Base-by-base conservation (phyloP, 1,284 basidiomycete genomes). In the Microbotryum violaceum region DNA sequence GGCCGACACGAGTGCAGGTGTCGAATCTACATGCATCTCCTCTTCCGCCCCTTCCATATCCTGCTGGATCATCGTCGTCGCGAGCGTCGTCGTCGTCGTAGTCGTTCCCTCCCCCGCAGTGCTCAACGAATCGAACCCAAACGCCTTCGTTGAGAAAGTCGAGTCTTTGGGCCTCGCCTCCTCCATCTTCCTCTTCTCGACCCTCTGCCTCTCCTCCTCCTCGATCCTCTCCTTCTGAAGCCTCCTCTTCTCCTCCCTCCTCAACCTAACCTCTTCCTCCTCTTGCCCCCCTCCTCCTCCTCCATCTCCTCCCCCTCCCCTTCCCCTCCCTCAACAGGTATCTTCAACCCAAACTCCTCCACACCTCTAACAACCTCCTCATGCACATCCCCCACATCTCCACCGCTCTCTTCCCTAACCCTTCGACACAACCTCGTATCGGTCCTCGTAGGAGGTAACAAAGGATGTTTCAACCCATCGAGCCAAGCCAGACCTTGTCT, bases 401-500 rank as follows among this genome's bases (percentile, higher is more conserved):
- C 23, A 8, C 53, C 49, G 59, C 59, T 63, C 4, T 63, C 66
- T 21, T 54, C 47, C 1, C 46, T 46, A 1, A 60, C 61, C 14
- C 57, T 45, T n/a, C 63, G 59, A 6, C 21, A 25, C 29, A 3
- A 47, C 49, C 9, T 55, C 48, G 20, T 58, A 47, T 10, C 51
- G 45, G 9, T 10, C 16, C 8, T 58, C 52, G 12, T 56, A 21
- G 29, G 45, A 20, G 20, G 62, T 49, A 20, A 25, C 16, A n/a
- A 65, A 23, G 3, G 60, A 53, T 23, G 31, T 7, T 27, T 65
- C 52, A 27, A 62, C 59, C 6, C 45, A 48, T 25, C 58, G 20
- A 10, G 61, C 33, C 56, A 68, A 65, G 2, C 27, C 16, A 7
- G 44, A 31, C 7, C 49, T 49, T n/a, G 63, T 61, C 27, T 58